Evolutionary conservation across 495 filamentous ascomycete species (phyloP), one percentile per base, ranked within the genome.

Genomic region (Evernia prunastri): DNA sequence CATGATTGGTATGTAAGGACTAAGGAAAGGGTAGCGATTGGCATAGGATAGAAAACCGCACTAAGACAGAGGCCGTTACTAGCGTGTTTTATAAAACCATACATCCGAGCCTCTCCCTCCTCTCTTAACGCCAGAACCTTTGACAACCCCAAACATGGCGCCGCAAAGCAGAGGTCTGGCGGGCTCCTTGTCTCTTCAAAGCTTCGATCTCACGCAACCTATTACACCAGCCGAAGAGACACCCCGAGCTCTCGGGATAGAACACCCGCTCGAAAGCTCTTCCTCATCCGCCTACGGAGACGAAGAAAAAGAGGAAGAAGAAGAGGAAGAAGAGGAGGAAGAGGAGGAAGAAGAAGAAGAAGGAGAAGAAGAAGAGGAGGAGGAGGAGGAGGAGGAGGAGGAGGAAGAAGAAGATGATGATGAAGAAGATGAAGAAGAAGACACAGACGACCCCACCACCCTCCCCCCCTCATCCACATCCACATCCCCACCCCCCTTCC

Each of bases 401-500:
- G 53, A 63, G 20, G 61, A 63, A 10, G 43, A 49, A 17, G 29
- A 60, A 45, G 59, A 59, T 17, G 43, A 60, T 27, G 66, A 54
- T 25, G 40, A 49, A n/a, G 54, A 42, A 47, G 39, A 13, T n/a
- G n/a, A n/a, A n/a, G n/a, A n/a, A n/a, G n/a, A n/a, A n/a, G n/a
- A n/a, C n/a, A n/a, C n/a, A n/a, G n/a, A n/a, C n/a, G n/a, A n/a
- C n/a, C n/a, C n/a, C n/a, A n/a, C n/a, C n/a, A n/a, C n/a, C n/a
- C n/a, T n/a, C n/a, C n/a, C n/a, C n/a, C n/a, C n/a, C n/a, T n/a
- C n/a, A n/a, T n/a, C n/a, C n/a, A n/a, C n/a, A n/a, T n/a, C n/a
- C n/a, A n/a, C n/a, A n/a, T n/a, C n/a, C n/a, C n/a, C n/a, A 45
- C 20, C 45, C 36, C 61, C 67, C 4, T 64, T 67, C 23, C 67